These are phyloP conservation scores for Nematodospora valgi DNA, from an alignment of 805 yeast genomes.

Conservation along the genomic window DNA sequence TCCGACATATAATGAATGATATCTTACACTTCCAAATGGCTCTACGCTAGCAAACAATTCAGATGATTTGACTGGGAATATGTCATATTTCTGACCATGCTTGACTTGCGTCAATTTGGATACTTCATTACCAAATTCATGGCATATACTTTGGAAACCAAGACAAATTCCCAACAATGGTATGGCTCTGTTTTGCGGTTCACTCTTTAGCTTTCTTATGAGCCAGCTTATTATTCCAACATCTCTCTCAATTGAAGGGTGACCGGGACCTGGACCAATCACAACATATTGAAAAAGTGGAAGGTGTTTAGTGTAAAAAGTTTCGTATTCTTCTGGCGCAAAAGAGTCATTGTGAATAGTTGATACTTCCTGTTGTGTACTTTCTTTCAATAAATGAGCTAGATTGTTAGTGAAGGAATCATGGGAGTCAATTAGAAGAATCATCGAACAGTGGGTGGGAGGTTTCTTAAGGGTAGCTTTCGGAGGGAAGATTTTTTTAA, in stretches of 20 bases:
- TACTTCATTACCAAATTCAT: constrained; percentile 56
- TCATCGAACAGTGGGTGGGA: constrained; percentile 33
- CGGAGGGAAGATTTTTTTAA: no score
- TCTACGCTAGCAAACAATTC: constrained; percentile 8
- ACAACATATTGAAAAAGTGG: constrained; percentile 68
- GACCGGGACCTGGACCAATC: constrained; percentile 98
- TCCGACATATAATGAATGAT: constrained; percentile 75
- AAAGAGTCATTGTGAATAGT: constrained; percentile 65
- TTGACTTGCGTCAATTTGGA: constrained; percentile 53
- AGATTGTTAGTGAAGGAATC: constrained; percentile 93
- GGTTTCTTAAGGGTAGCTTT: no score
- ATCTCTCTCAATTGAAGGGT: constrained; percentile 61
- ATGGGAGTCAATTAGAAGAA: constrained; percentile 84
- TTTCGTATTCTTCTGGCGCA: constrained; percentile 22
- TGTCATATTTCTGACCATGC: constrained; percentile 80
- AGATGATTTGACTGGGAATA: constrained; percentile 33
- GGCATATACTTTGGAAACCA: constrained; percentile 84
- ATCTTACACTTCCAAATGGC: constrained; percentile 69
- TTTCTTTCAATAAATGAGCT: constrained; percentile 52
- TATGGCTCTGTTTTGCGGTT: constrained; percentile 13
- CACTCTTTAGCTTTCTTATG: constrained; percentile 18
- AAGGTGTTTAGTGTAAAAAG: constrained; percentile 40
- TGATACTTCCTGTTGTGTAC: constrained; percentile 46
- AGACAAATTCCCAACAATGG: constrained; percentile 91
- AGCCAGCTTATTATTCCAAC: constrained; percentile 74